These are phyloP conservation scores for Boletus eberwhitei DNA, from an alignment of 768 basidiomycete species.

Conservation along the genomic window DNA sequence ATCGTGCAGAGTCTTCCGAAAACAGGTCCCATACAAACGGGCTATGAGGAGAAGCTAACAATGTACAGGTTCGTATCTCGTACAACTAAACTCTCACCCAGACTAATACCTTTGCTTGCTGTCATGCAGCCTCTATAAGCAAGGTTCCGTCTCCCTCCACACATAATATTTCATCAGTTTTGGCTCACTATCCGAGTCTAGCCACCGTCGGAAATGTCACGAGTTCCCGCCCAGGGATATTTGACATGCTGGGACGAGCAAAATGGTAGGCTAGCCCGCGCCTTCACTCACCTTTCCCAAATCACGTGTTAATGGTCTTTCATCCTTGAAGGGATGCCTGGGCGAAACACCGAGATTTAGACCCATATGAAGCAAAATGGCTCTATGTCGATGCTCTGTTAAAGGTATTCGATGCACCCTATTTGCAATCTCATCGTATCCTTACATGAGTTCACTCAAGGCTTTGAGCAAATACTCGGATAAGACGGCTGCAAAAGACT, in stretches of 20 bases:
- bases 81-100: neutral
- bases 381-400: conserved; percentile 85
- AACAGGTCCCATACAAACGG: conserved; percentile 92
- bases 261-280: conserved; percentile 66
- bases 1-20: conserved; percentile 92
- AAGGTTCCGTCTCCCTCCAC: conserved; percentile 51
- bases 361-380: conserved; percentile 79
- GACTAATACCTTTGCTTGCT: conserved; percentile 7
- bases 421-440: neutral
- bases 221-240: conserved; percentile 74
- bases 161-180: neutral
- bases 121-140: conserved; percentile 80
- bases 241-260: conserved; percentile 88
- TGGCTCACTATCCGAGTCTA: conserved; percentile 29
- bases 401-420: conserved; percentile 48
- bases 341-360: conserved; percentile 87
- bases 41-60: conserved; percentile 89
- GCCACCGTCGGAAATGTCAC: conserved; percentile 90
- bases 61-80: conserved; percentile 74
- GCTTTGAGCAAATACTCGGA: conserved; percentile 81
- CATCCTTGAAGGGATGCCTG: conserved; percentile 75
- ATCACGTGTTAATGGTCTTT: conserved; percentile 22
- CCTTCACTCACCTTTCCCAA: conserved; percentile 2
- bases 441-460: conserved; percentile 36
- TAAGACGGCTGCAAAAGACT: conserved; percentile 69